These are phyloP conservation scores for Magnaporthales sp. DNA, from an alignment of 2,329 filamentous ascomycete species.

Conservation along the genomic window DNA sequence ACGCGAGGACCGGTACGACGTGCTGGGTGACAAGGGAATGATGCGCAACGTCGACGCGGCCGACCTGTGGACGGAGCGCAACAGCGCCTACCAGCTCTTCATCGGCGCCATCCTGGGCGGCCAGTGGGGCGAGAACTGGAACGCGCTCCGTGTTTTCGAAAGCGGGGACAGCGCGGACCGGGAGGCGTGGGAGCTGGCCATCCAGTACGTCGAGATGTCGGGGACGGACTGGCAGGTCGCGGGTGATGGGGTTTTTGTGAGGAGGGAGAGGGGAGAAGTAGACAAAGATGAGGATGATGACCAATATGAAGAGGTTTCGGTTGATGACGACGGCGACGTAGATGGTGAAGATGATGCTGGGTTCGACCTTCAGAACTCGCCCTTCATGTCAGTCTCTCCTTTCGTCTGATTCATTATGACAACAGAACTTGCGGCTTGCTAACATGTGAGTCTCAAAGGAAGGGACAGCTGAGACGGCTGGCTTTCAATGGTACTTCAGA, in stretches of 20 bases:
- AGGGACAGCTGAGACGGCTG: conserved; percentile 18
- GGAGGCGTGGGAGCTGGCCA: conserved; percentile 36
- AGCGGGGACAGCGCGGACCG: conserved; percentile 36
- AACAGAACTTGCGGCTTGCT: conserved; percentile 2
- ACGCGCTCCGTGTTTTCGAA: conserved; percentile 37
- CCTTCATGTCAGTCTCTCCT: conserved; percentile 10
- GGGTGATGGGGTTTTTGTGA: conserved; percentile 36
- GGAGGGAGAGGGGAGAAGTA: conserved; percentile 12
- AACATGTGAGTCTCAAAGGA: conserved; percentile 12
- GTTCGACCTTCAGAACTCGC: neutral
- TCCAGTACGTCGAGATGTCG: conserved; percentile 28
- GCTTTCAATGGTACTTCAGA: conserved; percentile 19
- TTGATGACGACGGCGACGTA: conserved; percentile 4
- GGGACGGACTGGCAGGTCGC: conserved; percentile 32
- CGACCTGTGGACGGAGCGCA: conserved; percentile 45
- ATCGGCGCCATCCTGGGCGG: conserved; percentile 28
- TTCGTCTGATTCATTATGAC: neutral
- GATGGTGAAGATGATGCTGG: neutral
- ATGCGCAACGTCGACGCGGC: conserved; percentile 29
- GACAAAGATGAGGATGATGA: neutral
- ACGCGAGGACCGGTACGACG: conserved; percentile 21
- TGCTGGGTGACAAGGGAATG: conserved; percentile 25
- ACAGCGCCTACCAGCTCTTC: conserved; percentile 39
- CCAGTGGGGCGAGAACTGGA: conserved; percentile 26
- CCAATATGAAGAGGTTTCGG: neutral